Percentiles rank a stretch among this genome's conserved stretches.
These are phyloP conservation scores for Ascoidea tarda DNA, from an alignment of 805 yeast genomes.

Conservation along the genomic window DNA sequence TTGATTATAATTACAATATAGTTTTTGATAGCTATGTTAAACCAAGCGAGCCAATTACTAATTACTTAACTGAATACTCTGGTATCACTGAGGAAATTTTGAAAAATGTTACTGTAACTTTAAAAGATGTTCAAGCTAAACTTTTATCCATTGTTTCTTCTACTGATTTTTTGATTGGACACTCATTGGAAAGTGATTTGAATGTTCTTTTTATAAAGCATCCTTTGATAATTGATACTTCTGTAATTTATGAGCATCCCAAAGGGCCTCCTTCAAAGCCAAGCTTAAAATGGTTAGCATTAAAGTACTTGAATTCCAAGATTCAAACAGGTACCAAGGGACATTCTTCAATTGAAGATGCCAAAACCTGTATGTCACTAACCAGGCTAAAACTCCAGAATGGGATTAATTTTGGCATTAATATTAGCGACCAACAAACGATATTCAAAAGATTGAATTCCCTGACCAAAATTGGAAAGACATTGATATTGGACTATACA, in stretches of 20 bases:
- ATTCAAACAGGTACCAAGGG: constrained; percentile 55
- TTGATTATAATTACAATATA: constrained; percentile 45
- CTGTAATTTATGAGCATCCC: constrained; percentile 63
- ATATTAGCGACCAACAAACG: constrained; percentile 21
- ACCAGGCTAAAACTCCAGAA: constrained; percentile 53
- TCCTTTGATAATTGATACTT: constrained; percentile 66
- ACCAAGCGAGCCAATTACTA: constrained; percentile 61
- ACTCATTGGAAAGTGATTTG: constrained; percentile 78
- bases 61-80: constrained; percentile 72
- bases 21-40: constrained; percentile 64
- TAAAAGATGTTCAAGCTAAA: constrained; percentile 52
- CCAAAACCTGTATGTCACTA: constrained; percentile 65
- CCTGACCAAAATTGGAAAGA: constrained; percentile 9
- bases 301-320: constrained; percentile 32
- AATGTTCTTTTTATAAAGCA: constrained; percentile 59
- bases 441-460: constrained; percentile 25
- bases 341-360: constrained; percentile 83
- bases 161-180: constrained; percentile 70
- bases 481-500: constrained; percentile 14
- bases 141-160: constrained; percentile 34
- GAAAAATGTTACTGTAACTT: constrained; percentile 43
- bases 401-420: constrained; percentile 54
- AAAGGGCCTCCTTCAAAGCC: constrained; percentile 77
- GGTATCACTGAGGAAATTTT: constrained; percentile 74
- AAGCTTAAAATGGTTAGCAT: constrained; percentile 57